Conservation (phyloP, 2,329 filamentous ascomycete species). For the Mollisia scopiformis region DNA sequence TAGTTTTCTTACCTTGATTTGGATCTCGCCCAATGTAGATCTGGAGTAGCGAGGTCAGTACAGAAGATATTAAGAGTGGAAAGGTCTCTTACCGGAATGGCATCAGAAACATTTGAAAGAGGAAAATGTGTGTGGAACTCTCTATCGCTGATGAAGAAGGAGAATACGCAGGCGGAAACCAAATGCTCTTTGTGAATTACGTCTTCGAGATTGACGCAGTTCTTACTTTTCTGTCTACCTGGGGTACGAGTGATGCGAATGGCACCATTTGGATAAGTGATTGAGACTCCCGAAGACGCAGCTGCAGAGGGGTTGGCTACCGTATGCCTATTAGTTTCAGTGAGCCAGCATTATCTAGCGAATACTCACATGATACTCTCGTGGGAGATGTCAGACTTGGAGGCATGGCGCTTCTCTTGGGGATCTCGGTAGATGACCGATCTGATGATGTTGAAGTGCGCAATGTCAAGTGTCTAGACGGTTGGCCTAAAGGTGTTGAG, state of each 20-base stretch:
- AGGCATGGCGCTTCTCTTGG: neutral
- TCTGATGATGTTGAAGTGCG: no score
- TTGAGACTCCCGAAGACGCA: constrained; percentile 3
- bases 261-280: constrained; percentile 14
- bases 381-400: neutral
- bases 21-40: constrained; percentile 18
- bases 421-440: no score
- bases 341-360: neutral
- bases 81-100: constrained; percentile 14
- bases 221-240: constrained; percentile 13
- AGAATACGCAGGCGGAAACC: constrained; percentile 15
- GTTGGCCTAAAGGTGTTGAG: no score
- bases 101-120: constrained; percentile 15
- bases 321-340: neutral
- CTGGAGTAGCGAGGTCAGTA: neutral
- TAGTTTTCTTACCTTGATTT: constrained; percentile 7
- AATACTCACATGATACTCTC: neutral
- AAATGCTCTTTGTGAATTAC: constrained; percentile 14
- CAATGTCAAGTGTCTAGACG: no score
- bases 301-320: neutral
- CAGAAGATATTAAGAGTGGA: neutral
- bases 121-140: constrained; percentile 18
- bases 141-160: constrained; percentile 16
- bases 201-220: constrained; percentile 18
- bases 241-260: constrained; percentile 20